Evolutionary conservation across 2,329 filamentous ascomycete species (phyloP).

Genomic region (Cyphellophora attinorum): DNA sequence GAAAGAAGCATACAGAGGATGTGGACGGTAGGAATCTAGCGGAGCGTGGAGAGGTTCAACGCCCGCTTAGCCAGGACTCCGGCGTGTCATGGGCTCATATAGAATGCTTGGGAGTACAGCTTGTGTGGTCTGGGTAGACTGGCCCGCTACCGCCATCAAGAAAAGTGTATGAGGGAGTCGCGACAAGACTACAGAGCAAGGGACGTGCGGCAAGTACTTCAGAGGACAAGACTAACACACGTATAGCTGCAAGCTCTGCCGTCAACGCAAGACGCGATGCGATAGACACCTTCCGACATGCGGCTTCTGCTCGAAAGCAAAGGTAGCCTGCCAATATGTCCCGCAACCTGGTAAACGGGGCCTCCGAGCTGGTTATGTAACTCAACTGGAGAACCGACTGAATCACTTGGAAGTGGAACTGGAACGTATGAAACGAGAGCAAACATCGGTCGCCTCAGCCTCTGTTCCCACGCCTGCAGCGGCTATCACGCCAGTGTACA

Average conservation of each 20-base stretch:
- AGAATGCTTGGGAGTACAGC: too few relatives aligned
- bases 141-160: too few relatives aligned
- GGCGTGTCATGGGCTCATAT: too few relatives aligned
- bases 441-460: slow-evolving; percentile 3
- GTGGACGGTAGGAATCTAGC: too few relatives aligned
- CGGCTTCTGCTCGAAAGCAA: slow-evolving; percentile 20
- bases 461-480: too few relatives aligned
- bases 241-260: slow-evolving; percentile 17
- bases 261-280: slow-evolving; percentile 22
- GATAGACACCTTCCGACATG: slow-evolving; percentile 19
- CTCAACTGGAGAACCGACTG: slow-evolving; percentile 25
- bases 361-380: slow-evolving; percentile 28
- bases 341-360: slow-evolving; percentile 20
- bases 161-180: too few relatives aligned
- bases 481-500: too few relatives aligned
- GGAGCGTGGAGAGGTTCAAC: too few relatives aligned
- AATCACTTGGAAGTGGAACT: slow-evolving; percentile 18
- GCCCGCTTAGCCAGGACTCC: too few relatives aligned
- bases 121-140: too few relatives aligned
- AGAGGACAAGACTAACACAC: background rate
- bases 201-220: background rate
- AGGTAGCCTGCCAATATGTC: slow-evolving; percentile 18
- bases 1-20: too few relatives aligned
- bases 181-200: too few relatives aligned
- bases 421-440: slow-evolving; percentile 10